Conservation (phyloP, 2,329 filamentous ascomycete genomes). For the Alternaria atra region DNA sequence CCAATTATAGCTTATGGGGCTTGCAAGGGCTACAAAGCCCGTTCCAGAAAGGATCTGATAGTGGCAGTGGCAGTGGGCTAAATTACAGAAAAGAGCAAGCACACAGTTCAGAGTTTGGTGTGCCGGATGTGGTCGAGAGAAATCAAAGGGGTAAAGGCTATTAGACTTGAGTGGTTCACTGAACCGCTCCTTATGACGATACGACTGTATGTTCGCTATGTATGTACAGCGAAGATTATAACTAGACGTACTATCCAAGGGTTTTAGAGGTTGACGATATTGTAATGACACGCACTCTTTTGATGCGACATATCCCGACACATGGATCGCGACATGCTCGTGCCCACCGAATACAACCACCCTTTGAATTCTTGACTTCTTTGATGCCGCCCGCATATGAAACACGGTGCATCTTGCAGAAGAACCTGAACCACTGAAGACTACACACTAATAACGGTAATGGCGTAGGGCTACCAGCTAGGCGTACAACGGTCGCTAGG, state of each 20-base stretch:
- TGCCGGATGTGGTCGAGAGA: constrained; percentile 35
- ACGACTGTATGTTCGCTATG: constrained; percentile 2
- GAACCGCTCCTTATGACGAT: not conserved
- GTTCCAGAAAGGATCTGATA: constrained; percentile 39
- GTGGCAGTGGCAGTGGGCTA: constrained; percentile 18
- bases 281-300: not conserved
- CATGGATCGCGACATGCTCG: not conserved
- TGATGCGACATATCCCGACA: not conserved
- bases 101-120: constrained; percentile 19
- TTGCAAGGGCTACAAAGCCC: constrained; percentile 39
- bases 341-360: not conserved
- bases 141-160: constrained; percentile 27
- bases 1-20: constrained; percentile 34
- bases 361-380: not conserved
- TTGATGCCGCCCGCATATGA: not conserved
- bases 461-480: constrained; percentile 8
- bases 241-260: not conserved
- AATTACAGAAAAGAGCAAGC: constrained; percentile 3
- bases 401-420: constrained; percentile 3
- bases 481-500: constrained; percentile 7
- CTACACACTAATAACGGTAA: constrained; percentile 1
- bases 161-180: constrained; percentile 2
- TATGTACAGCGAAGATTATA: constrained; percentile 4
- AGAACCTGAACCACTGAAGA: not conserved
- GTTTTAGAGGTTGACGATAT: not conserved